Percentiles rank a stretch among this genome's conserved stretches.
phyloP scores from a whole-genome alignment of 225 moss, liverwort and hornwort species.

The Pseudisothecium myosuroides region DNA sequence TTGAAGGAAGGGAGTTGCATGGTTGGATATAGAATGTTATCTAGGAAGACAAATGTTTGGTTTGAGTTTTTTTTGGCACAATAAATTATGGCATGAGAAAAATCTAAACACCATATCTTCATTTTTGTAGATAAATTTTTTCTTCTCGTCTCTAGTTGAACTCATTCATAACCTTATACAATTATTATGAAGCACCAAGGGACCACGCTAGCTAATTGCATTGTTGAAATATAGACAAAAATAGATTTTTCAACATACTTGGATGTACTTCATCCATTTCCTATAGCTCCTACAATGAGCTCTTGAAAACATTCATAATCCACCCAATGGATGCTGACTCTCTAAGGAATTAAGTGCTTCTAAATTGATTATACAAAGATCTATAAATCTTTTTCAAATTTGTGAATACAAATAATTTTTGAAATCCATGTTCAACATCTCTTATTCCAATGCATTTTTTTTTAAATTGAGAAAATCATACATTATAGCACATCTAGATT shows the following conservation, averaged over 20 bases:
- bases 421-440: not conserved
- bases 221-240: not conserved
- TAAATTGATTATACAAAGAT: not conserved
- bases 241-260: not conserved
- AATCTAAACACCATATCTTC: not conserved
- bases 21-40: not conserved
- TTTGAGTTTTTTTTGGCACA: not conserved
- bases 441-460: not conserved
- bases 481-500: not conserved
- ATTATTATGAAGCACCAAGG: not conserved
- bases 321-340: too few species aligned
- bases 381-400: not conserved
- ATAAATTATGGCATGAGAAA: not conserved
- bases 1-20: rapidly evolving
- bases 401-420: not conserved
- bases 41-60: not conserved
- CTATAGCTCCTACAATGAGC: rapidly evolving
- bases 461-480: too few species aligned
- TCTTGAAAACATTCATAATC: not conserved
- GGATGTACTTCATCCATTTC: not conserved
- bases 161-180: not conserved
- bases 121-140: not conserved
- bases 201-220: too few species aligned
- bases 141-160: not conserved
- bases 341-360: not conserved